Evolutionary conservation across 495 filamentous ascomycete species (phyloP), one percentile per base, ranked within the genome.

Genomic region (Penicillium dipodomyicola): DNA sequence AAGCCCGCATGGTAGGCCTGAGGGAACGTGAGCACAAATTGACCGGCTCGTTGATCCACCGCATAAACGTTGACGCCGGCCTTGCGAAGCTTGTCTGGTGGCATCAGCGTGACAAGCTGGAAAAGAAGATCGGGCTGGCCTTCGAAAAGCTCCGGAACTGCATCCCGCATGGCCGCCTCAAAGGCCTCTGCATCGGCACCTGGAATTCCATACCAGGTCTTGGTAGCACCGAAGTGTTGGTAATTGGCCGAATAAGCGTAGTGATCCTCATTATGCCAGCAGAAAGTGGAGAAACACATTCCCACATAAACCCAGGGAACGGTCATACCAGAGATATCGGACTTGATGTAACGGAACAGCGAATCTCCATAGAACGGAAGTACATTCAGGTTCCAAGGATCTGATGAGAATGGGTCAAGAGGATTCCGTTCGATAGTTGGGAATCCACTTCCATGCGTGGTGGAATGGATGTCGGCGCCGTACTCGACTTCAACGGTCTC

Each of bases 221-320:
- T 99, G 0, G 95, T 99, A 1, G 93, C 90, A 37, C 94, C 94
- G 67, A 99, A 96, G 65, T 99, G 94, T 64, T 99, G 94, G 62
- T 99, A 99, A 64, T 99, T 99, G 40, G 94, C 88, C 19, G 94
- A 99, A 69, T 99, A 99, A 1, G 94, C 85, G 64, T 96, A 96
- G 64, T 99, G 94, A 68, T 99, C 94, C 68, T 99, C 94, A 58
- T 96, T 96, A 67, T 99, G 94, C 94, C 94, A 99, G 71, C 94
- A 99, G 68, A 99, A 99, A 4, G 93, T 97, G 3, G 94, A 97
- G 71, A 99, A 99, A 64, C 92, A 95, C 94, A 99, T 99, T 57
- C 94, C 94, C n/a, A 99, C 95, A 68, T 99, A 99, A 6, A 97
- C 84, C 94, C 94, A 99, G 15, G 94, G 94, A 6, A 99, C 93